Evolutionary conservation across 2,329 filamentous ascomycete species (phyloP).

Genomic region (Pseudocercospora cruenta): DNA sequence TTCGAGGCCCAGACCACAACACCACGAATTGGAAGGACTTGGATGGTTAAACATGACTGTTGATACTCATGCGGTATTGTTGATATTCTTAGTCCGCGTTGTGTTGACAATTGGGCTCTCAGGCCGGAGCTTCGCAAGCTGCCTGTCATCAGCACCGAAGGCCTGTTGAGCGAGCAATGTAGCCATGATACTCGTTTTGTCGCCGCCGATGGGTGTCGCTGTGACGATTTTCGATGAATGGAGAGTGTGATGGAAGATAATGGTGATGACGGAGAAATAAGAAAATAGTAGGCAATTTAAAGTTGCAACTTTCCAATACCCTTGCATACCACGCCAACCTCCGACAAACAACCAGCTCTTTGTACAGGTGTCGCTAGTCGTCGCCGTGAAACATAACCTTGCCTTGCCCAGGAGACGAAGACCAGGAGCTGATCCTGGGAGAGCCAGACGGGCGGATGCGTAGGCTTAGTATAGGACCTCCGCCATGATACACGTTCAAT

Average conservation of each 20-base stretch:
- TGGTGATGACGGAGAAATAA: neutral
- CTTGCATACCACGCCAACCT: neutral
- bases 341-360: neutral
- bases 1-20: neutral
- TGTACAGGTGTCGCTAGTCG: neutral
- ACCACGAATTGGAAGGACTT: neutral
- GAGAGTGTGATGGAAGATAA: neutral
- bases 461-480: neutral
- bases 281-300: neutral
- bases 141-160: no score
- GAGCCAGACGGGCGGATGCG: neutral
- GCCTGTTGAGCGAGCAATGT: no score
- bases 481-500: constrained; percentile 9
- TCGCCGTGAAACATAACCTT: neutral
- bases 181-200: neutral
- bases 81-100: neutral
- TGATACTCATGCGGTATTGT: neutral
- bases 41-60: neutral
- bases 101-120: no score
- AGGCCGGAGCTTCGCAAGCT: no score
- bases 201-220: neutral
- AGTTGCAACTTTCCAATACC: neutral
- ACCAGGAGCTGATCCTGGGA: neutral
- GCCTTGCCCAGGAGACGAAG: neutral
- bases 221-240: neutral